Evolutionary conservation across 306 rosid genomes (phyloP), one percentile per base, ranked within the genome.

Genomic region (Pyrus bretschneideri): DNA sequence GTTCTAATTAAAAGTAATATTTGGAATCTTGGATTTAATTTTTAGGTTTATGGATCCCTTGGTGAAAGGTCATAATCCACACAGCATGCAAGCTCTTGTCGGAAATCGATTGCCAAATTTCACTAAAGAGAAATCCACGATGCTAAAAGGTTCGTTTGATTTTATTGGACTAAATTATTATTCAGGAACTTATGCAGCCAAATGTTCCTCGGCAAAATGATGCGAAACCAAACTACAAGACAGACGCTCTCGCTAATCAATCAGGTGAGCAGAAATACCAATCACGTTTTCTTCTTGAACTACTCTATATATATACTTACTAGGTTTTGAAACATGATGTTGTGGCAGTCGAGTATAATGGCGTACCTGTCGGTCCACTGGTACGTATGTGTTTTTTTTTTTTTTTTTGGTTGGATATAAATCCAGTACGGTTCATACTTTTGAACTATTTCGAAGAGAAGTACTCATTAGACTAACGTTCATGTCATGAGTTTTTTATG

Each of bases 41-140:
- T 14, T 62, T 64, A 64, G 69, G 69, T 64, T 64, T 3, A 64
- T 64, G 69, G 69, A 64, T 31, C 69, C 69, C 23, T 64, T 64
- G 69, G 35, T 40, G 19, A 64, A 64, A 44, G 69, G 69, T 64
- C 44, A 31, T 1, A 30, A 64, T 64, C 69, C 69, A 1, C 44
- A 64, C 0, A 64, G n/a, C 69, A 64, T 64, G 69, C 15, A 9
- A 64, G 18, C 69, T 64, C 45, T 64, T 30, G 69, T 64, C 19
- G 42, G 8, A 30, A 31, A 64, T 5, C 69, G 45, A 64, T 64
- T 64, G 69, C 45, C 69, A 1, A 30, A 64, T 42, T 64, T 64
- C 69, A 64, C 69, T 17, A 18, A 64, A 64, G 45, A 64, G 45
- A 11, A 64, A 64, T 31, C 69, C 23, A 6, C 35, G 44, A 30